Conservation (phyloP, 1,284 basidiomycete species). For the Psilocybe mexicana region DNA sequence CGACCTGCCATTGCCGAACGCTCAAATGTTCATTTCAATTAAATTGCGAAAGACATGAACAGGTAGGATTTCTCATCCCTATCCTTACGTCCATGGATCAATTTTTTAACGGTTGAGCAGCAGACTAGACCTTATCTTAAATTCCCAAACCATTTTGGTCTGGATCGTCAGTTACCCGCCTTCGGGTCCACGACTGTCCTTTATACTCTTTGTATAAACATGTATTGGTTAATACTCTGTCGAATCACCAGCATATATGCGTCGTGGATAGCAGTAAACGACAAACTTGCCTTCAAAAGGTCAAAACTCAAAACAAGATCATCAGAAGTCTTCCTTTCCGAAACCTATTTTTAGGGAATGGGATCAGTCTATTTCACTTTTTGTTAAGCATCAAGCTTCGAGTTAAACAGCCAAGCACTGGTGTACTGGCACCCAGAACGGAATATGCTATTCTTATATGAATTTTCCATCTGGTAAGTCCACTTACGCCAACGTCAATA, state of each 20-base stretch:
- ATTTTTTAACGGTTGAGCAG: not conserved
- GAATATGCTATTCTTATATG: not conserved
- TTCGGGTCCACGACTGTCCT: not conserved
- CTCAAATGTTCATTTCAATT: slow-evolving; percentile 2
- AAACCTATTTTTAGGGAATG: not conserved
- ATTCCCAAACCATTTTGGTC: not conserved
- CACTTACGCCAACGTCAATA: not conserved
- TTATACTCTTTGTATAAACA: not conserved
- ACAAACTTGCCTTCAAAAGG: not conserved
- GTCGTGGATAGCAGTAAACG: not conserved
- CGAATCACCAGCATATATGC: not conserved
- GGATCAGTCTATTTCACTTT: not conserved
- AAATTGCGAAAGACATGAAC: not conserved
- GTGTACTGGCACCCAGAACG: not conserved
- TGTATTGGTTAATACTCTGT: not conserved
- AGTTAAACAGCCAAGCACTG: not conserved
- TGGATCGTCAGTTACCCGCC: no score
- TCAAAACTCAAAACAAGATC: slow-evolving; percentile 2
- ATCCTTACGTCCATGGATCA: not conserved
- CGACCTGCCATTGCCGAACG: not conserved
- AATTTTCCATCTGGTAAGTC: not conserved
- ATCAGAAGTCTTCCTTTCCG: not conserved
- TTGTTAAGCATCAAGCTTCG: not conserved
- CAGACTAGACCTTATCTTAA: not conserved
- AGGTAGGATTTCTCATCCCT: not conserved